Base-by-base conservation (phyloP, 2,329 filamentous ascomycete species). In the Cytospora leucostoma region DNA sequence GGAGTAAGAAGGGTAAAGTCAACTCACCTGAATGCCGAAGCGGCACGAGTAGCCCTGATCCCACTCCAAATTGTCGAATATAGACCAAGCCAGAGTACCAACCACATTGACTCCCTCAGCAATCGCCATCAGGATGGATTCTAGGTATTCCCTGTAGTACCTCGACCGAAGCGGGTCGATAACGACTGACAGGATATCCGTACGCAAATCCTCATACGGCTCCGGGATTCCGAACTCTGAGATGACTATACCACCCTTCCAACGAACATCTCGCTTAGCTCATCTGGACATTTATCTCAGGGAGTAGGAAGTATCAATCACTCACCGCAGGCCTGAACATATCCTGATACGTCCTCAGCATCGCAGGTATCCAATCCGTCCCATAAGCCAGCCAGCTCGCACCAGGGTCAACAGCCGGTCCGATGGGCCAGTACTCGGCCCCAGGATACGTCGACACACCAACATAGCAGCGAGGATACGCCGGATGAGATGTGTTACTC, bases 141-240 rank as follows among this genome's bases (percentile, higher is more conserved):
- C 38, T 21, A 61, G 7, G n/a, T 61, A 61, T 35, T 61, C 58
- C 32, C 21, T 61, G n/a, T 61, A 61, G 38, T 61, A 61, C 19
- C 38, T 61, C 1, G 58, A 61, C 5, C 58, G 58, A 15, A 61
- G 38, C 8, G 58, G 51, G 10, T 61, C 58, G 6, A 55, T 55
- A 21, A 61, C 51, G 7, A 61, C 47, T 12, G 58, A 49, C 13
- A 54, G 51, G 7, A 61, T 51, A 49, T 61, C 51, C 32, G 58
- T 55, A 4, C 51, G 51, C 7, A 47, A 21, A 32, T 52, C 38
- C 38, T 61, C 58, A 17, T 49, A 61, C 1, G 58, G 58, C 17
- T 61, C 58, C 19, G 58, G 58, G 51, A 61, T 4, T 13, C 58
- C 58, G 10, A 61, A 61, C 11, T 61, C 58, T 11, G 58, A 61